Evolutionary conservation across 1,284 basidiomycete species (phyloP), one percentile per base, ranked within the genome.

Genomic region (Puccinia novopanici): DNA sequence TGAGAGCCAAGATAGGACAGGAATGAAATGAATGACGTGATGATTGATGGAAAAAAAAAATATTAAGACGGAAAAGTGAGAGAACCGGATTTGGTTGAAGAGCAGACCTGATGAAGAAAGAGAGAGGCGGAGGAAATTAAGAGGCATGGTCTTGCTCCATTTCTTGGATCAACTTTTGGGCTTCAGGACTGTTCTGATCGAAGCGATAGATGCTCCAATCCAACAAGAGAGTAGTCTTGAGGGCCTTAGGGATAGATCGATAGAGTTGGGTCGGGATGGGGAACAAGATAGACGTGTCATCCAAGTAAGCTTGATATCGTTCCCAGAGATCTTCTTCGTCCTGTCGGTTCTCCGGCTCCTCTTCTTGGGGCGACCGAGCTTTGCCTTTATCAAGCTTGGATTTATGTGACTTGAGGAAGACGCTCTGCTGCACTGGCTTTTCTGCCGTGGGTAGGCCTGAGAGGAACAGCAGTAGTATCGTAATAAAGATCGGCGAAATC

Each of bases 371-470:
- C 54, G 68, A 54, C 37, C 54, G 75, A 52, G 48, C 15, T 22
- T 55, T 50, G 27, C 42, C 59, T 30, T 74, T 83, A 65, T 83
- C 84, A 22, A 87, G 85, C 42, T 87, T 82, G 19, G 87, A 85
- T 1, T 87, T 87, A 82, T 90, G 86, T 24, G 88, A 88, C 84
- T 90, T 87, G 71, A 91, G 86, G 85, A 89, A 92, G 84, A 89
- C 91, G 82, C 88, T 89, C 83, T 90, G 88, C 5, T 91, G 91
- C 27, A 89, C 88, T 0, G 91, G 91, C 85, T 91, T 92, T 84
- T 92, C 91, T 0, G 91, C 90, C 0, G 90, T 90, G 0, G 91
- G 92, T 22, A 93, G 84, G 2, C 91, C 92, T 3, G 91, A 91
- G 2, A 88, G 89, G 85, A 91, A 91, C 85, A 91, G 88, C 12